phyloP scores from a whole-genome alignment of 2,329 filamentous ascomycete genomes.

The Paraphaeosphaeria sporulosa region DNA sequence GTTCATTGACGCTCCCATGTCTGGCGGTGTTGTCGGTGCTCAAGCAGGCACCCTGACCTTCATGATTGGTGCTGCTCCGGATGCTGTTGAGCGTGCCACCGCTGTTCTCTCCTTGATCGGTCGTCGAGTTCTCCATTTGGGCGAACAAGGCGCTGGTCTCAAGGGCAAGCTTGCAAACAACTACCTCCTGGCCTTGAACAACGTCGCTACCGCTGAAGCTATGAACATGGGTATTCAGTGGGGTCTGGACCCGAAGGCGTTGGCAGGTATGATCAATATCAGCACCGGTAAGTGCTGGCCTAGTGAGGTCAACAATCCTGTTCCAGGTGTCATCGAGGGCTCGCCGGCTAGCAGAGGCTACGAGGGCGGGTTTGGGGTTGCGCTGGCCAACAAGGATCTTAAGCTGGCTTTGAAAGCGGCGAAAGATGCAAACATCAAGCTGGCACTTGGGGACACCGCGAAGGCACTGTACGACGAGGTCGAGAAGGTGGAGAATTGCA shows the following conservation, averaged over 20 bases:
- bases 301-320: constrained; percentile 93
- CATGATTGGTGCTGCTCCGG: constrained; percentile 80
- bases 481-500: constrained; percentile 53
- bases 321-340: constrained; percentile 79
- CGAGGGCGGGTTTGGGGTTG: constrained; percentile 59
- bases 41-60: constrained; percentile 89
- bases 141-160: constrained; percentile 82
- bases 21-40: constrained; percentile 92
- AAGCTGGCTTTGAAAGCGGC: constrained; percentile 58
- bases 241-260: constrained; percentile 69
- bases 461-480: constrained; percentile 56
- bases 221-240: constrained; percentile 71
- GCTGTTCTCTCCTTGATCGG: constrained; percentile 83
- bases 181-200: constrained; percentile 92
- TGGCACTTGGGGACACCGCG: constrained; percentile 55
- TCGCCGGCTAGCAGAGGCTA: constrained; percentile 80
- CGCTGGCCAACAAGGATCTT: constrained; percentile 59
- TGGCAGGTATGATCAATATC: constrained; percentile 88
- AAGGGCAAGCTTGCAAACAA: constrained; percentile 97
- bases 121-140: constrained; percentile 83
- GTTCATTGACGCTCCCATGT: constrained; percentile 97
- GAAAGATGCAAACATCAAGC: constrained; percentile 53
- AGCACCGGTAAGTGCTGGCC: constrained; percentile 97
- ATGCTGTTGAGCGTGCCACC: constrained; percentile 70
- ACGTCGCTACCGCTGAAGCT: constrained; percentile 74